Percentiles rank a stretch among this genome's conserved stretches.
phyloP scores from a whole-genome alignment of 2,329 filamentous ascomycete genomes.

The Annulohypoxylon truncatum region DNA sequence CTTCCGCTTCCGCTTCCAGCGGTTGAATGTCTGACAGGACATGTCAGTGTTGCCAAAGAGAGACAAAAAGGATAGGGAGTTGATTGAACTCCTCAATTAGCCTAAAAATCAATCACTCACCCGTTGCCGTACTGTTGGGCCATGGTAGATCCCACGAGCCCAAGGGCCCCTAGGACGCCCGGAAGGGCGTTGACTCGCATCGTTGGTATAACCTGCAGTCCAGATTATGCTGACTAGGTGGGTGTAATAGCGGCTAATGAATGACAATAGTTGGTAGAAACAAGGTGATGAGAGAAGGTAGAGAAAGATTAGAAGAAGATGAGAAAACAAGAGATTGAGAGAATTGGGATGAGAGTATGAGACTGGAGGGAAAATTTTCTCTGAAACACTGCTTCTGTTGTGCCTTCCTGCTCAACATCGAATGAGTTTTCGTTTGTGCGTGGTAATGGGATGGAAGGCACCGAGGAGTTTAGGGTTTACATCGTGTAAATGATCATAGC shows the following conservation, averaged over 20 bases:
- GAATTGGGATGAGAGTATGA: background rate
- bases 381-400: conserved; percentile 31
- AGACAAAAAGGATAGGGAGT: background rate
- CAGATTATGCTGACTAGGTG: conserved; percentile 24
- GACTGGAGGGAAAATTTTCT: conserved; percentile 22
- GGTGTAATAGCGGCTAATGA: conserved; percentile 38
- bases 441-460: conserved; percentile 18
- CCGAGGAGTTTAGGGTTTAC: background rate
- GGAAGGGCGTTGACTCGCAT: conserved; percentile 47
- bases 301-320: conserved; percentile 18
- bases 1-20: conserved; percentile 6
- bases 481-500: conserved; percentile 25
- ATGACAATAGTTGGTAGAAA: conserved; percentile 31
- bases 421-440: background rate
- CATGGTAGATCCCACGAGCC: conserved; percentile 43
- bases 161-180: conserved; percentile 43
- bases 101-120: conserved; percentile 44
- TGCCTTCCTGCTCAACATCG: conserved; percentile 24
- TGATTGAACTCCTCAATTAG: conserved; percentile 7
- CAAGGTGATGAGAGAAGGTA: conserved; percentile 16
- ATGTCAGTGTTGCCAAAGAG: conserved; percentile 14
- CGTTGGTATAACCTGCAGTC: conserved; percentile 28
- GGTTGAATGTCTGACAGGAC: conserved; percentile 19
- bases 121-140: conserved; percentile 45
- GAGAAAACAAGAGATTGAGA: conserved; percentile 16